Evolutionary conservation across 441 rosid genomes (phyloP).

Genomic region (Brassica hybrid): DNA sequence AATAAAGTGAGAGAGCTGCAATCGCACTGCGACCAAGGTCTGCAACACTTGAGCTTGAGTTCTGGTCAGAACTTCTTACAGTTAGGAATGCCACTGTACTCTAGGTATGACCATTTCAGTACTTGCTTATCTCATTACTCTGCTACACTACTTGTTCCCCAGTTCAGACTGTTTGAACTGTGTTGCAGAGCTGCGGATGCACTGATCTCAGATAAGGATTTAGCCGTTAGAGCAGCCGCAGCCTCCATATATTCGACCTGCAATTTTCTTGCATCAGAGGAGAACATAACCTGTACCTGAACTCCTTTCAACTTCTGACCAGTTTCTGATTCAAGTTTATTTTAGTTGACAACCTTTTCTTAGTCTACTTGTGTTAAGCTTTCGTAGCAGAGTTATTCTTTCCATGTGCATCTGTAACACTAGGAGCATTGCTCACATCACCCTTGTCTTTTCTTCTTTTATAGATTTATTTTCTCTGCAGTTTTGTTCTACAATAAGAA

Average conservation of each 20-base stretch:
- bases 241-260: conserved; percentile 93
- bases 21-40: conserved; percentile 73
- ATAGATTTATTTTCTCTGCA: conserved; percentile 21
- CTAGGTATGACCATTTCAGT: conserved; percentile 45
- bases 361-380: conserved; percentile 25
- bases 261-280: conserved; percentile 67
- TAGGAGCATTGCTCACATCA: conserved; percentile 38
- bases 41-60: conserved; percentile 61
- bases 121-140: conserved; percentile 47
- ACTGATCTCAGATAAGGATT: conserved; percentile 60
- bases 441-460: conserved; percentile 11
- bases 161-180: conserved; percentile 6
- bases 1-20: conserved; percentile 78
- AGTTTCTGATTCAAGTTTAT: conserved; percentile 16
- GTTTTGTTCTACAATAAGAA: conserved; percentile 22
- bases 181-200: conserved; percentile 58
- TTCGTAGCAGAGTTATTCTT: conserved; percentile 22
- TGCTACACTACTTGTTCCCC: conserved; percentile 8
- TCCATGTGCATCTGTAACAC: conserved; percentile 38
- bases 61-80: conserved; percentile 48
- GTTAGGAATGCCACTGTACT: conserved; percentile 42
- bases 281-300: conserved; percentile 75
- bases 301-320: conserved; percentile 24
- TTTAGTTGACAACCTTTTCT: conserved; percentile 27
- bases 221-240: conserved; percentile 88